These are phyloP conservation scores for Kondoa malvinella DNA, from an alignment of 768 basidiomycete genomes.

Conservation along the genomic window DNA sequence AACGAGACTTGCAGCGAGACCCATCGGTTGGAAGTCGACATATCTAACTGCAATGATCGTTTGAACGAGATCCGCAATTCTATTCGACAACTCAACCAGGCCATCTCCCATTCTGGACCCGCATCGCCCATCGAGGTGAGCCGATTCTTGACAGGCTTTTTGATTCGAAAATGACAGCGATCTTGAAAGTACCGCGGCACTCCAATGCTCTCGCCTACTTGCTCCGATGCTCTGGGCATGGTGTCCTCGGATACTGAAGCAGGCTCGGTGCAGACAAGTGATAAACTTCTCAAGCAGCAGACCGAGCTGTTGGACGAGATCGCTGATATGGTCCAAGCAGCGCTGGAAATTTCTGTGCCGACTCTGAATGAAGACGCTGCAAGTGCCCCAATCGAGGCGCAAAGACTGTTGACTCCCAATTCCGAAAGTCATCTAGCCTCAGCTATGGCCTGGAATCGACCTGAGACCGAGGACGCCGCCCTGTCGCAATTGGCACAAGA, in stretches of 20 bases:
- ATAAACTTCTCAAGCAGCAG: slow-evolving; percentile 4
- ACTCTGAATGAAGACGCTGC: slow-evolving; percentile 61
- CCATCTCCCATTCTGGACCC: background rate
- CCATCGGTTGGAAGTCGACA: slow-evolving; percentile 89
- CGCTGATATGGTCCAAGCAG: slow-evolving; percentile 64
- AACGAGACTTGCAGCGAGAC: slow-evolving; percentile 96
- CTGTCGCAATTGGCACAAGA: slow-evolving; percentile 68
- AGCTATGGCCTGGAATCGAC: slow-evolving; percentile 72
- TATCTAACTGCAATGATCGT: slow-evolving; percentile 80
- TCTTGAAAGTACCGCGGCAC: background rate
- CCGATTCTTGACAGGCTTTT: slow-evolving; percentile 51
- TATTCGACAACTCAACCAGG: slow-evolving; percentile 30
- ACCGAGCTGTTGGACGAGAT: slow-evolving; percentile 66
- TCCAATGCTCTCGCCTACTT: background rate
- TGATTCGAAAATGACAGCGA: slow-evolving; percentile 18
- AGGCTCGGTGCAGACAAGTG: too few species aligned
- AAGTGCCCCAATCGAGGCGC: slow-evolving; percentile 78
- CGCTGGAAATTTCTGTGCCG: slow-evolving; percentile 67
- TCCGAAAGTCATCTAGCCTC: slow-evolving; percentile 74
- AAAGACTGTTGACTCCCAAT: slow-evolving; percentile 68
- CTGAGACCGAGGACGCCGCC: slow-evolving; percentile 67
- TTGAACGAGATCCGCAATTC: slow-evolving; percentile 72
- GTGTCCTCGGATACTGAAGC: too few species aligned
- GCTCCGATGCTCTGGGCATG: too few species aligned
- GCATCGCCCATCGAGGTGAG: slow-evolving; percentile 61